Conservation (phyloP, 1,139 yeast species). For the Pichia sp. region DNA sequence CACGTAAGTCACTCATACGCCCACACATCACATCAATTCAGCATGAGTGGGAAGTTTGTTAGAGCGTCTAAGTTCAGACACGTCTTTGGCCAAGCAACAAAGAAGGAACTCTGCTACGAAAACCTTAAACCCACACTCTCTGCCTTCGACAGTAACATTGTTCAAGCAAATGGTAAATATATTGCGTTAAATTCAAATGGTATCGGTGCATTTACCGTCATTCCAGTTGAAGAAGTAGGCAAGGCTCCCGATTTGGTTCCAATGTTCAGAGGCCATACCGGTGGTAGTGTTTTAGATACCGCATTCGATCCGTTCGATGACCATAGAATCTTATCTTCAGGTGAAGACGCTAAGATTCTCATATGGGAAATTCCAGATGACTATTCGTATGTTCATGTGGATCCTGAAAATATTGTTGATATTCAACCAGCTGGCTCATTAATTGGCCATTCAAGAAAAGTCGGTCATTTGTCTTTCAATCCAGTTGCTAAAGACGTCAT, state of each 20-base stretch:
- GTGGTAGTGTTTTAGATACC: conserved; percentile 91
- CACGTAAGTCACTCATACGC: not conserved
- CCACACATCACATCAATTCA: not conserved
- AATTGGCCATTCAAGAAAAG: conserved; percentile 85
- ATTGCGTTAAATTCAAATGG: conserved; percentile 85
- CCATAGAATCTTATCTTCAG: conserved; percentile 68
- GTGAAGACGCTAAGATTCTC: conserved; percentile 87
- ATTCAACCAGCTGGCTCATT: conserved; percentile 60
- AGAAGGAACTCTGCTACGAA: conserved; percentile 83
- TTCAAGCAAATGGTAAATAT: conserved; percentile 78
- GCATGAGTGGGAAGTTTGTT: conserved; percentile 74
- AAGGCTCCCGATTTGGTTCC: conserved; percentile 92
- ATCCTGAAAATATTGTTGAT: conserved; percentile 60
- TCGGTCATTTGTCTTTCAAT: conserved; percentile 87
- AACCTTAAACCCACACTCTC: conserved; percentile 79
- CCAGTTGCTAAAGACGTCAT: conserved; percentile 82
- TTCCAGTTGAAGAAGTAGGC: conserved; percentile 83
- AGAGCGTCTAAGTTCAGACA: conserved; percentile 96
- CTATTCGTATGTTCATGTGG: conserved; percentile 61
- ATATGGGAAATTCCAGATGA: conserved; percentile 83
- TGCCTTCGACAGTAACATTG: conserved; percentile 93
- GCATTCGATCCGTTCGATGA: conserved; percentile 89
- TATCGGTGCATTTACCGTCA: conserved; percentile 94
- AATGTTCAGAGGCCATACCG: conserved; percentile 90
- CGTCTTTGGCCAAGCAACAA: conserved; percentile 87